Conservation (phyloP, 345 rosid genomes). For the Salix purpurea region DNA sequence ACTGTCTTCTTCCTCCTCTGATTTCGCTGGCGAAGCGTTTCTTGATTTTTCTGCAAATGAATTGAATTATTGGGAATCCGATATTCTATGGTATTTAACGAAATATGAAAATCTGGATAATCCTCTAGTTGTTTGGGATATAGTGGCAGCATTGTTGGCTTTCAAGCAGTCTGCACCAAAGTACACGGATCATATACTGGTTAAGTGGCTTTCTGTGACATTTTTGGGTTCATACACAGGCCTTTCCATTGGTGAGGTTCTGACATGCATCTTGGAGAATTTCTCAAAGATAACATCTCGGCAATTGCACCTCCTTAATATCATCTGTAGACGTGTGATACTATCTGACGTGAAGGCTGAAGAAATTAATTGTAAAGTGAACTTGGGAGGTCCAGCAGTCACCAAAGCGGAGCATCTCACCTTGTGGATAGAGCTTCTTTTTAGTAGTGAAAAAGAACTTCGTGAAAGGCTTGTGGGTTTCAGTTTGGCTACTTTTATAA, state of each 20-base stretch:
- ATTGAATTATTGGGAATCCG: conserved; percentile 58
- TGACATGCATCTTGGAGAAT: conserved; percentile 35
- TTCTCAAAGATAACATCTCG: conserved; percentile 53
- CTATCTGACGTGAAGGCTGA: conserved; percentile 54
- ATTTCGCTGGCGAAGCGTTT: conserved; percentile 31
- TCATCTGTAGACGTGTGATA: conserved; percentile 59
- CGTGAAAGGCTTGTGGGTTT: conserved; percentile 66
- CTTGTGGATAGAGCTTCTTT: conserved; percentile 56
- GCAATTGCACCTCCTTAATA: conserved; percentile 67
- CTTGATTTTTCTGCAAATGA: conserved; percentile 49
- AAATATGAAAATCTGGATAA: conserved; percentile 41
- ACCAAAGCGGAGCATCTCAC: conserved; percentile 32
- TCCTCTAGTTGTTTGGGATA: conserved; percentile 80
- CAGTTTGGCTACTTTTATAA: conserved; percentile 47
- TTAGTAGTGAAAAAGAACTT: conserved; percentile 75
- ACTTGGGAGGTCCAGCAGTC: conserved; percentile 17
- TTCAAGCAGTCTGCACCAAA: conserved; percentile 60
- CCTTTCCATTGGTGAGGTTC: conserved; percentile 39
- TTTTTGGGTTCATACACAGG: conserved; percentile 35
- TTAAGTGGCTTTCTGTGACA: conserved; percentile 63
- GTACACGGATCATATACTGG: conserved; percentile 47
- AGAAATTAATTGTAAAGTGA: conserved; percentile 45
- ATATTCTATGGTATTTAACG: conserved; percentile 65
- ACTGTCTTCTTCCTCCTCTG: conserved; percentile 26
- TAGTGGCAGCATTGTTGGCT: conserved; percentile 60